A percentile compares a stretch with the other conserved stretches of the same genome.
phyloP scores from a whole-genome alignment of 2,329 filamentous ascomycete genomes.

The Ceratocystiopsis minuta region DNA sequence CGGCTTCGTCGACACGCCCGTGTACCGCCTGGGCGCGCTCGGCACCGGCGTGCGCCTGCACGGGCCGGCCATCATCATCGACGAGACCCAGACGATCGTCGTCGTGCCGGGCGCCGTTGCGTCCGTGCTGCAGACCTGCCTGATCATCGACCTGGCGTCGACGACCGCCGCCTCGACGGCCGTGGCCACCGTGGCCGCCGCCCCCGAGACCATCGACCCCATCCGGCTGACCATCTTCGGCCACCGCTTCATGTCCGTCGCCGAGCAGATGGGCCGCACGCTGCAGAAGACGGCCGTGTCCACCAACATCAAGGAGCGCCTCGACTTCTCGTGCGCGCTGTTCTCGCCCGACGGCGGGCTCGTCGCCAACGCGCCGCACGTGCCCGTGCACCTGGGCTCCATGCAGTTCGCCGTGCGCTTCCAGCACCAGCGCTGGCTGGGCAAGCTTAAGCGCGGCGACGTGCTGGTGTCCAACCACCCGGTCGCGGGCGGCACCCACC shows the following conservation, averaged over 20 bases:
- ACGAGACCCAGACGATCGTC: constrained; percentile 80
- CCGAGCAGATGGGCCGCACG: constrained; percentile 67
- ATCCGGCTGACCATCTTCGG: constrained; percentile 65
- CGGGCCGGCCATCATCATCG: constrained; percentile 73
- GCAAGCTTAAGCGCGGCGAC: constrained; percentile 59
- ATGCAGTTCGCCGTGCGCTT: constrained; percentile 69
- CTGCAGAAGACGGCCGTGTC: constrained; percentile 67
- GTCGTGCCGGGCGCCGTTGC: constrained; percentile 63
- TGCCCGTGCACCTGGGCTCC: constrained; percentile 63
- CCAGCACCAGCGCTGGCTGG: constrained; percentile 63
- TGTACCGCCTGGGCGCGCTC: constrained; percentile 65
- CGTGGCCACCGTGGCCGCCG: constrained; percentile 9
- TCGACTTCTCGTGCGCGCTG: constrained; percentile 69
- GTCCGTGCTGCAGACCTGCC: constrained; percentile 67
- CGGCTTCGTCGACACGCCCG: constrained; percentile 58
- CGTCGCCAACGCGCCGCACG: constrained; percentile 65
- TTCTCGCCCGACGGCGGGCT: constrained; percentile 59
- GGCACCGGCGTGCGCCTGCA: constrained; percentile 50
- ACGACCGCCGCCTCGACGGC: neutral
- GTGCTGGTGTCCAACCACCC: constrained; percentile 72
- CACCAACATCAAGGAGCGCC: constrained; percentile 65
- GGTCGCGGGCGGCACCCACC: constrained; percentile 65
- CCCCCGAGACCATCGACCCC: constrained; percentile 42
- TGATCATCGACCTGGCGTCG: constrained; percentile 55
- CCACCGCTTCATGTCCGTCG: constrained; percentile 71